Conservation (phyloP, 192 early-diverging fungal species). For the Dimargaris cristalligena region DNA sequence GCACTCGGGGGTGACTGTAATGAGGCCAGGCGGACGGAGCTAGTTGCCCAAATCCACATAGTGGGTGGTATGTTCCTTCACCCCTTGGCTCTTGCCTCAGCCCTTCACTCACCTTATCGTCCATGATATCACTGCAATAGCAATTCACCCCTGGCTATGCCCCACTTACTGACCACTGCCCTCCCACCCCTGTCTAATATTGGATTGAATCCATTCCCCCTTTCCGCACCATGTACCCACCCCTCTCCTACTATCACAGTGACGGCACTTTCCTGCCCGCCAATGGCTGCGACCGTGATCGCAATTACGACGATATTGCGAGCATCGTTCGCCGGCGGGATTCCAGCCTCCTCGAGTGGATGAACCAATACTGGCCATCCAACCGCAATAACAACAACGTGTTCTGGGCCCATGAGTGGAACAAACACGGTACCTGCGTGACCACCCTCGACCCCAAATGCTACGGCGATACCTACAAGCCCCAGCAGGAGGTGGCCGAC, state of each 20-base stretch:
- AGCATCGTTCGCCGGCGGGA: constrained; percentile 10
- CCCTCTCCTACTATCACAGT: constrained; percentile 9
- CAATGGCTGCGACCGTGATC: constrained; percentile 5
- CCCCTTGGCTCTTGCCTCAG: neutral
- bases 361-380: constrained; percentile 23
- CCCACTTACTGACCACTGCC: neutral
- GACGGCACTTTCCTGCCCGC: neutral
- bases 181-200: neutral
- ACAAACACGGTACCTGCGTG: constrained; percentile 30
- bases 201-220: neutral
- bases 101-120: neutral
- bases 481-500: constrained; percentile 7
- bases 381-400: constrained; percentile 10
- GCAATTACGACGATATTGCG: constrained; percentile 1
- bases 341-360: constrained; percentile 15
- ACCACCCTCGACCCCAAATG: constrained; percentile 23
- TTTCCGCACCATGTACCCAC: neutral
- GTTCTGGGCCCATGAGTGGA: constrained; percentile 35
- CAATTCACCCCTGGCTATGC: neutral
- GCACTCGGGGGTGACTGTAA: neutral
- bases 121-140: neutral
- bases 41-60: neutral
- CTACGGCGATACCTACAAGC: constrained; percentile 17
- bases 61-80: neutral
- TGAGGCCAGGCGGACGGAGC: neutral